Conservation (phyloP, 352 stramenopile species). For the Phytophthora pluvialis region DNA sequence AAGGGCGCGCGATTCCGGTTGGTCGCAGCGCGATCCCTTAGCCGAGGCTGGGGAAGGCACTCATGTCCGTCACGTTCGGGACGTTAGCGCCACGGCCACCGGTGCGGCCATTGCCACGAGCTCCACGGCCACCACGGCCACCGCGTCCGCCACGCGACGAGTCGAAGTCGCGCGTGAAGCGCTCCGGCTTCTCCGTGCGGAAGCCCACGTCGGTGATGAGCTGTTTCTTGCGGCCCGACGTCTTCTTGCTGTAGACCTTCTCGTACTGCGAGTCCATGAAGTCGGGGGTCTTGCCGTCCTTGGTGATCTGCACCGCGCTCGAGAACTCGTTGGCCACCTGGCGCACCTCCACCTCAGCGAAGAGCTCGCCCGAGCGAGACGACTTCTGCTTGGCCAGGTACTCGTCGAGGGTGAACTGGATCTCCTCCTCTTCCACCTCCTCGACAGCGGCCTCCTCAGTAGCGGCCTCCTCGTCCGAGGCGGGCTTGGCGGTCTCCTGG, state of each 20-base stretch:
- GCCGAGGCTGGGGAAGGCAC: constrained; percentile 85
- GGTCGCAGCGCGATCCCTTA: constrained; percentile 45
- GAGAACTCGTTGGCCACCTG: constrained; percentile 93
- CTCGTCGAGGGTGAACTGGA: constrained; percentile 85
- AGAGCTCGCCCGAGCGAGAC: constrained; percentile 73
- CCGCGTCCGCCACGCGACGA: constrained; percentile 56
- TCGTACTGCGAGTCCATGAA: constrained; percentile 90
- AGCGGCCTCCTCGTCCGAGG: constrained; percentile 54
- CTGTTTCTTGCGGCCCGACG: constrained; percentile 93
- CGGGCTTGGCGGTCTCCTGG: constrained; percentile 61
- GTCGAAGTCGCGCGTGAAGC: constrained; percentile 68
- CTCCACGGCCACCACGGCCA: constrained; percentile 63
- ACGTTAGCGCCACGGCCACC: constrained; percentile 45
- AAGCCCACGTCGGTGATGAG: constrained; percentile 90
- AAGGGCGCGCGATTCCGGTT: constrained; percentile 39
- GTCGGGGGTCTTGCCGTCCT: constrained; percentile 89
- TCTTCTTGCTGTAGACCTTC: constrained; percentile 97
- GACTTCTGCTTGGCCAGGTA: constrained; percentile 88
- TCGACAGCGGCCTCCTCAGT: constrained; percentile 51
- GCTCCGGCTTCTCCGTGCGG: constrained; percentile 73
- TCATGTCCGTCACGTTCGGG: constrained; percentile 86
- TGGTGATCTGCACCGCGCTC: constrained; percentile 70
- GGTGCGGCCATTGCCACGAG: constrained; percentile 51
- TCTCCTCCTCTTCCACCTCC: constrained; percentile 85
- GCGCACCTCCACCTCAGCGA: constrained; percentile 81